phyloP scores from a whole-genome alignment of 2,329 filamentous ascomycete species.

The Paecilomyces formosus region DNA sequence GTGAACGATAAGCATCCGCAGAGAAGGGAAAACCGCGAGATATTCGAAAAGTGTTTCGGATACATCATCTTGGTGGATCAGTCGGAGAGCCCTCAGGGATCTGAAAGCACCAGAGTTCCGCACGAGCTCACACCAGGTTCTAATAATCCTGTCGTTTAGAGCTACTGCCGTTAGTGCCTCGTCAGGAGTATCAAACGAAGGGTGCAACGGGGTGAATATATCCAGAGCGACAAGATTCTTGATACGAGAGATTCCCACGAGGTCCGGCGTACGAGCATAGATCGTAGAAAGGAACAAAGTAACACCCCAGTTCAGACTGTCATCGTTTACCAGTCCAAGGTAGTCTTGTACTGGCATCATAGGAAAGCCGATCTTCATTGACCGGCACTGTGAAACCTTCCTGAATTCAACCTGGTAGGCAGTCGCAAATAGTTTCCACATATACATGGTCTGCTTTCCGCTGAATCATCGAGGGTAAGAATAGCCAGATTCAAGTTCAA shows the following conservation, averaged over 20 bases:
- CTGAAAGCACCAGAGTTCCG: conserved; percentile 23
- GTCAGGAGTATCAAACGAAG: conserved; percentile 3
- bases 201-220: conserved; percentile 16
- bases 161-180: conserved; percentile 9
- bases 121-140: conserved; percentile 34
- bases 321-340: conserved; percentile 24
- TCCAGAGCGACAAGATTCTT: conserved; percentile 35
- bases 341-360: conserved; percentile 27
- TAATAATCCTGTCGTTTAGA: conserved; percentile 32
- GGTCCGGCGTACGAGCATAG: conserved; percentile 22
- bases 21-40: conserved; percentile 25
- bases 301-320: conserved; percentile 24
- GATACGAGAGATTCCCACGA: conserved; percentile 30
- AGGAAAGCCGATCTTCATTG: conserved; percentile 21
- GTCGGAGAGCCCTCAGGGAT: conserved; percentile 29
- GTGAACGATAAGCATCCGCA: conserved; percentile 27
- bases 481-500: conserved; percentile 1
- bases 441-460: conserved; percentile 30
- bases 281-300: conserved; percentile 26
- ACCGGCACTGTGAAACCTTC: conserved; percentile 18
- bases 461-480: conserved; percentile 11
- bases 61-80: conserved; percentile 25
- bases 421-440: conserved; percentile 37
- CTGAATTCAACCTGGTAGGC: conserved; percentile 30
- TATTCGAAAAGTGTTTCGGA: conserved; percentile 24